phyloP scores from a whole-genome alignment of 352 stramenopile species.

The Phytopythium vexans region DNA sequence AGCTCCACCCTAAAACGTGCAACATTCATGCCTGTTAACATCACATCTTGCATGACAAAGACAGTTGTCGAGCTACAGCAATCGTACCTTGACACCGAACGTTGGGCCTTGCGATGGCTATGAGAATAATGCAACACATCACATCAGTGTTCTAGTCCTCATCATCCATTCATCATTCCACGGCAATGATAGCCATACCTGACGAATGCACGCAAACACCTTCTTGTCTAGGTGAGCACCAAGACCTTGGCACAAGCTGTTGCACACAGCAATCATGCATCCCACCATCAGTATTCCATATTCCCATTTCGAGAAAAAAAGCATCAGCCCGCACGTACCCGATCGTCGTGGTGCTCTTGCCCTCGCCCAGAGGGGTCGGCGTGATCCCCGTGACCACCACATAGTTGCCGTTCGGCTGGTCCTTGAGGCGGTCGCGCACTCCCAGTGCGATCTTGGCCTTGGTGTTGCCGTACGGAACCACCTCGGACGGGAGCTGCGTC shows the following conservation, averaged over 20 bases:
- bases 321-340: constrained; percentile 46
- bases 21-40: background rate
- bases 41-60: background rate
- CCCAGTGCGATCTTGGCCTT: constrained; percentile 93
- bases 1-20: constrained; percentile 34
- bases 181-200: constrained; percentile 38
- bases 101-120: constrained; percentile 96
- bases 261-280: constrained; percentile 48
- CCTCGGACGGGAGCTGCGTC: constrained; percentile 63
- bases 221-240: constrained; percentile 92
- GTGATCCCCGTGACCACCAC: constrained; percentile 97
- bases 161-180: no score
- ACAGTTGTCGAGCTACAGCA: no score
- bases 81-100: constrained; percentile 96
- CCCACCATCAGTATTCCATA: background rate
- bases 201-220: constrained; percentile 96
- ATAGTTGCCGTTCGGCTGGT: constrained; percentile 94
- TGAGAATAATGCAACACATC: constrained; percentile 22
- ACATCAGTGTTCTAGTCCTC: background rate
- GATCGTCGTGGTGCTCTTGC: constrained; percentile 99
- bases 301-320: background rate
- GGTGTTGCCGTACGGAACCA: constrained; percentile 85
- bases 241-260: constrained; percentile 93
- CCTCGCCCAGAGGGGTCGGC: constrained; percentile 96
- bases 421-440: constrained; percentile 87